phyloP scores from a whole-genome alignment of 179 eudicot genomes.

The Vitellaria paradoxa region DNA sequence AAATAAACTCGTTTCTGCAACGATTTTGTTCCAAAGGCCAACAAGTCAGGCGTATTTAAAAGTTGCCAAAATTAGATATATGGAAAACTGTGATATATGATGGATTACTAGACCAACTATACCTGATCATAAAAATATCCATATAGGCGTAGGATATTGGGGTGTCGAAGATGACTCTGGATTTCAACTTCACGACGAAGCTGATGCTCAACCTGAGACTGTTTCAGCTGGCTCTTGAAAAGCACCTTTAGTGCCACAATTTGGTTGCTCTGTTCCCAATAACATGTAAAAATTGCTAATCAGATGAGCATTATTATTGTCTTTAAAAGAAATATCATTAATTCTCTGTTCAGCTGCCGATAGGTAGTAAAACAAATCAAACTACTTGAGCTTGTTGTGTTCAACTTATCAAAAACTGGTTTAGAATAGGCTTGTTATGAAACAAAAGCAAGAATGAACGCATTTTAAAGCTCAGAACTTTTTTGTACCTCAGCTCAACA shows the following conservation, averaged over 20 bases:
- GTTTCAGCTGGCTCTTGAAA: constrained; percentile 87
- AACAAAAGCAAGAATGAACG: too few relatives aligned
- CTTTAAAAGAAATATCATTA: background rate
- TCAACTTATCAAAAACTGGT: too few relatives aligned
- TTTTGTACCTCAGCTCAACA: too few relatives aligned
- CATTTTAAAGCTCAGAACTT: too few relatives aligned
- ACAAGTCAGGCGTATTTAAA: background rate
- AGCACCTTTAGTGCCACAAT: constrained; percentile 89
- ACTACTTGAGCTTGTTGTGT: too few relatives aligned
- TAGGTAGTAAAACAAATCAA: too few relatives aligned
- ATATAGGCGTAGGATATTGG: constrained; percentile 84
- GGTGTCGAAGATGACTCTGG: constrained; percentile 95
- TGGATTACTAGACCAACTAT: background rate
- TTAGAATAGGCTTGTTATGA: too few relatives aligned
- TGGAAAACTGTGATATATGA: background rate
- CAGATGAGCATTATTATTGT: background rate
- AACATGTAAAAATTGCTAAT: background rate
- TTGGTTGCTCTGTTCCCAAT: constrained; percentile 77
- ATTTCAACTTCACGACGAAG: constrained; percentile 97
- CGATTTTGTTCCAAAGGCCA: background rate
- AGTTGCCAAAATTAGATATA: background rate
- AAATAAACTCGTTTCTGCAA: constrained; percentile 89
- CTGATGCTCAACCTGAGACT: constrained; percentile 98
- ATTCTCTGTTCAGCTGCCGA: too few relatives aligned
- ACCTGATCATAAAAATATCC: constrained; percentile 99